Evolutionary conservation across 108 stramenopile genomes (phyloP), one percentile per base, ranked within the genome.

Genomic region (Cyclotella distinguenda): DNA sequence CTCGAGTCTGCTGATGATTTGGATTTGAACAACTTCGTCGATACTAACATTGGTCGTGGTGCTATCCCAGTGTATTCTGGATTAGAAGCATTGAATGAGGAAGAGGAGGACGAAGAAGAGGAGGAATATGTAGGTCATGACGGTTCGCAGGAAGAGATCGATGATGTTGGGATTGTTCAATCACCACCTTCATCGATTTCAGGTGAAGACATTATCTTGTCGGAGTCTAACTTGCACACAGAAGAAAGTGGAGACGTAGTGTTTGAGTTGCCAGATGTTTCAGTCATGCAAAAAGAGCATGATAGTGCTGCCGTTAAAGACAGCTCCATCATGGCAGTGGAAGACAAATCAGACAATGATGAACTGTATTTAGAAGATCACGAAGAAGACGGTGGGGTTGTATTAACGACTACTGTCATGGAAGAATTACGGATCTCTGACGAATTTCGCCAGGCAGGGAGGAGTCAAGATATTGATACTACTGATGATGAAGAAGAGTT

Each of bases 31-130:
- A n/a, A n/a, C n/a, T n/a, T n/a, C 0, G 64, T 7, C 0, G 35
- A 38, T 2, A 4, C 3, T 44, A 26, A 3, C 2, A 44, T 27
- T 3, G 15, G 23, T 42, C 10, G 25, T 30, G 50, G 51, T 4
- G 30, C n/a, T 49, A 25, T 25, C 9, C 28, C 32, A 10, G 19
- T 13, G 4, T 56, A 21, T 19, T 38, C 55, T 39, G 55, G 55
- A 21, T 56, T 56, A 28, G 55, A 36, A 48, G 61, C 44, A 34
- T 48, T 47, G 61, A 48, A 62, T 33, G 61, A 62, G 46, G 61
- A 43, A 33, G 43, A 60, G 42, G 58, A 60, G 58, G 58, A 60
- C n/a, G 58, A 60, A 30, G 43, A 60, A 31, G 58, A 60, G 30
- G 58, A 48, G 2, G 61, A 62, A 3, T 13, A 62, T 15, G 61